phyloP scores from a whole-genome alignment of 768 basidiomycete species.

The Saitozyma podzolica region DNA sequence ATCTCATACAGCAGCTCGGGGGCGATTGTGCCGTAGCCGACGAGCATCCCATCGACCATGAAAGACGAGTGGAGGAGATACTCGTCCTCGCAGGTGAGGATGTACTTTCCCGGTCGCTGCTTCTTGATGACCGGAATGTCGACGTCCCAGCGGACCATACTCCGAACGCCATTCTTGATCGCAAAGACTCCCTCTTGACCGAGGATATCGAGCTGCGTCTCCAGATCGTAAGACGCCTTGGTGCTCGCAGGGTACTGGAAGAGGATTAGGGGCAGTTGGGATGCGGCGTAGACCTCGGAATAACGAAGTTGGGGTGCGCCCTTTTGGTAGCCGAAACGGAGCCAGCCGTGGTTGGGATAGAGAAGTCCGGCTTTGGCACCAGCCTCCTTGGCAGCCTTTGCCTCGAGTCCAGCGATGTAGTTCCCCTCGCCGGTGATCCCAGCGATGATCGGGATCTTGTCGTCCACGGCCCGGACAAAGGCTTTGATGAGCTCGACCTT shows the following conservation, averaged over 20 bases:
- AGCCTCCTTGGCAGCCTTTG: slow-evolving; percentile 22
- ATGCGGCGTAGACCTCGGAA: slow-evolving; percentile 13
- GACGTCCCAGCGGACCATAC: slow-evolving; percentile 24
- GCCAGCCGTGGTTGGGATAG: slow-evolving; percentile 24
- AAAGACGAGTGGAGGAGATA: slow-evolving; percentile 23
- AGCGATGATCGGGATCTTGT: slow-evolving; percentile 21
- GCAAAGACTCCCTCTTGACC: slow-evolving; percentile 20
- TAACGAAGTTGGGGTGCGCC: slow-evolving; percentile 23
- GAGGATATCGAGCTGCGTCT: slow-evolving; percentile 25
- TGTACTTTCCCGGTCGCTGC: slow-evolving; percentile 11
- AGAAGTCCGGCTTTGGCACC: slow-evolving; percentile 22
- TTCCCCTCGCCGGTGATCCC: slow-evolving; percentile 22
- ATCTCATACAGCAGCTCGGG: slow-evolving; percentile 18
- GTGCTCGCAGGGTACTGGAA: slow-evolving; percentile 24
- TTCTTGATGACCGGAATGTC: slow-evolving; percentile 22
- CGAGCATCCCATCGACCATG: slow-evolving; percentile 14
- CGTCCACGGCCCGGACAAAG: slow-evolving; percentile 18
- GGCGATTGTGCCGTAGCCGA: slow-evolving; percentile 23
- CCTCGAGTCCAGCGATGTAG: slow-evolving; percentile 23
- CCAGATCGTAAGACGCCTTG: slow-evolving; percentile 17
- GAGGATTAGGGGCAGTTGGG: slow-evolving; percentile 14
- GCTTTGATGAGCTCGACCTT: slow-evolving; percentile 18
- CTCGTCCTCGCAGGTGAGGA: slow-evolving; percentile 24
- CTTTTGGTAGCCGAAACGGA: slow-evolving; percentile 25
- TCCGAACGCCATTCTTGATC: slow-evolving; percentile 21